phyloP scores from a whole-genome alignment of 331 rosid species.

The Dryas integrifolia region DNA sequence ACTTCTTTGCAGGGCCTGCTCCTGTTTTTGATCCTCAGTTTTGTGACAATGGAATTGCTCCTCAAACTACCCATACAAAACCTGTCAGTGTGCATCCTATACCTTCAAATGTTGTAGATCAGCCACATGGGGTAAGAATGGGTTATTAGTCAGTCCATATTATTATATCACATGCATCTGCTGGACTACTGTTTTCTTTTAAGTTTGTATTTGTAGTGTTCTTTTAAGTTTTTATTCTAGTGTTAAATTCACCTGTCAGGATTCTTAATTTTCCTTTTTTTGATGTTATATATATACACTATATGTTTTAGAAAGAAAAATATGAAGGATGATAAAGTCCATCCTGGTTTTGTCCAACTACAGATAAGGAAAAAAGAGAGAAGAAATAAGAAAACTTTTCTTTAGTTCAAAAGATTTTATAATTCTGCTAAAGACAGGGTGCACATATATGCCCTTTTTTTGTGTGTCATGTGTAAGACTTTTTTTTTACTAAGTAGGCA shows the following conservation, averaged over 20 bases:
- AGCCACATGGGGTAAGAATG: conserved; percentile 46
- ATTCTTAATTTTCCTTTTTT: background rate
- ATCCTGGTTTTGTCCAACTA: no score
- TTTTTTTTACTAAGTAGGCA: no score
- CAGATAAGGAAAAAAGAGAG: no score
- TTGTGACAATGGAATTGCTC: conserved; percentile 44
- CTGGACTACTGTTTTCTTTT: background rate
- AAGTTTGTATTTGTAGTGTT: background rate
- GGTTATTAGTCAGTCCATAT: conserved; percentile 15
- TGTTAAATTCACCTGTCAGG: background rate
- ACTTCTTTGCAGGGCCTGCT: conserved; percentile 52
- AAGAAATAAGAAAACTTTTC: no score
- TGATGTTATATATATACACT: background rate
- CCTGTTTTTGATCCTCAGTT: conserved; percentile 48
- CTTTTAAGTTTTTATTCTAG: background rate
- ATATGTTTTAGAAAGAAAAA: background rate
- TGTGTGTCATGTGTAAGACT: no score
- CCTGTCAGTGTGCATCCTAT: conserved; percentile 49
- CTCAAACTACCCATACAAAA: conserved; percentile 34
- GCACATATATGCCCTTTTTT: no score
- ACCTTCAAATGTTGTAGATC: conserved; percentile 41
- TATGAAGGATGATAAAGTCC: background rate
- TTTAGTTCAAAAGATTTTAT: no score
- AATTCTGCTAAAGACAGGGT: no score
- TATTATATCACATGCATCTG: background rate